Percentiles rank a stretch among this genome's conserved stretches.
Evolutionary conservation across 345 rosid species (phyloP).

Genomic region (Crucihimalaya himalaica): DNA sequence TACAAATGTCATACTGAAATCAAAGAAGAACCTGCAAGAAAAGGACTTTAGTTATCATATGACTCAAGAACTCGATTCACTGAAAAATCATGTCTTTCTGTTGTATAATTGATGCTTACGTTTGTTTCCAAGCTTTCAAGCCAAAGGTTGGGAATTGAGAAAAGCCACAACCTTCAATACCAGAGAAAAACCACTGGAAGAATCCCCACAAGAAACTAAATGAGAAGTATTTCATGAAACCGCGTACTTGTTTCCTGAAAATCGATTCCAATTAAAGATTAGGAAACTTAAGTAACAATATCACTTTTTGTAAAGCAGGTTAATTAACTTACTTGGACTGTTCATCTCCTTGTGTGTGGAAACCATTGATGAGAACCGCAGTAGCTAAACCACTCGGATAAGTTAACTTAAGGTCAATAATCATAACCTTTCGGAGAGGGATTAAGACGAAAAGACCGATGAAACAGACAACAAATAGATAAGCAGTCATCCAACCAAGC

Average conservation of each 20-base stretch:
- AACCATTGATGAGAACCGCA: slow-evolving; percentile 95
- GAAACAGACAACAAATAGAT: slow-evolving; percentile 82
- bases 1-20: slow-evolving; percentile 77
- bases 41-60: neutral
- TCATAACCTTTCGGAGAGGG: slow-evolving; percentile 91
- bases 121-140: slow-evolving; percentile 78
- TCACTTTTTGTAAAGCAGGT: neutral
- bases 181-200: slow-evolving; percentile 88
- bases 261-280: neutral
- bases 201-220: slow-evolving; percentile 85
- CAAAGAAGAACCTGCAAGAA: slow-evolving; percentile 71
- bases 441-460: slow-evolving; percentile 90
- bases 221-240: slow-evolving; percentile 77
- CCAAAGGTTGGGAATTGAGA: slow-evolving; percentile 86
- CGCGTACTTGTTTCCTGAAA: slow-evolving; percentile 74
- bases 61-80: slow-evolving; percentile 6
- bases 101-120: slow-evolving; percentile 45
- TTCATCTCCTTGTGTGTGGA: slow-evolving; percentile 79
- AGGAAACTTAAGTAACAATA: slow-evolving; percentile 7
- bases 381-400: slow-evolving; percentile 95
- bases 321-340: slow-evolving; percentile 55
- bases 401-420: slow-evolving; percentile 77
- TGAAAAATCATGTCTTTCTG: neutral
- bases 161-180: slow-evolving; percentile 71
- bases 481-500: slow-evolving; percentile 92